phyloP scores from a whole-genome alignment of 768 basidiomycete genomes.

The Dictyophora rubrovolvata region DNA sequence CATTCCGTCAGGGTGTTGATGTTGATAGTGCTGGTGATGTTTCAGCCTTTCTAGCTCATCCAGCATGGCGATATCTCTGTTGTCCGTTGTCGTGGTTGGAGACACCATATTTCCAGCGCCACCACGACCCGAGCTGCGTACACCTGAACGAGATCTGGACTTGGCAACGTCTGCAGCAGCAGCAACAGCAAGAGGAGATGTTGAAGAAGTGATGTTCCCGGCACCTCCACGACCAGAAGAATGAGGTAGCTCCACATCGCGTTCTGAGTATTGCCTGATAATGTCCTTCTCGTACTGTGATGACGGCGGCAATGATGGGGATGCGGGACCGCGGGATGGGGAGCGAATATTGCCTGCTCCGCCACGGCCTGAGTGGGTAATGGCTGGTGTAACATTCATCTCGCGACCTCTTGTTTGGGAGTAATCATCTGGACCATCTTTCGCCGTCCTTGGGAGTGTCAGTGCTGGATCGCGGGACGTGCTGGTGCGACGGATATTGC shows the following conservation, averaged over 20 bases:
- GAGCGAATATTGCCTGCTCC: constrained; percentile 82
- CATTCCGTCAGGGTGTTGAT: constrained; percentile 27
- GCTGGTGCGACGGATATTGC: constrained; percentile 49
- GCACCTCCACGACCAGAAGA: constrained; percentile 57
- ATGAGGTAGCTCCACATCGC: constrained; percentile 18
- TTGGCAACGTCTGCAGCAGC: not conserved
- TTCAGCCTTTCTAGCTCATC: constrained; percentile 27
- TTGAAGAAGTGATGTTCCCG: constrained; percentile 53
- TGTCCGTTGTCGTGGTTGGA: not conserved
- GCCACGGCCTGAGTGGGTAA: constrained; percentile 52
- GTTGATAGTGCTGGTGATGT: constrained; percentile 18
- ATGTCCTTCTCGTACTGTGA: constrained; percentile 17
- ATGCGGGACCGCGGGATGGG: constrained; percentile 45
- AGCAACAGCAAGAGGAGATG: constrained; percentile 25
- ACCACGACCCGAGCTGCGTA: constrained; percentile 11
- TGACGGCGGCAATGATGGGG: constrained; percentile 10
- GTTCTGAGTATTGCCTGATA: constrained; percentile 15
- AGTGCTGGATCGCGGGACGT: constrained; percentile 9
- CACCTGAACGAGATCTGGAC: not conserved
- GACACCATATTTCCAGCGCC: constrained; percentile 13
- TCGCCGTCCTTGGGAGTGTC: not conserved
- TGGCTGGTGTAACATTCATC: not conserved
- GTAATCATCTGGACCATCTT: constrained; percentile 43
- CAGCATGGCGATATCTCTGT: not conserved
- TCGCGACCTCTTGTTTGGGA: constrained; percentile 46